Percentiles rank a stretch among this genome's conserved stretches.
Conservation (phyloP, 2,329 filamentous ascomycete species). For the Helminthosporium solani region DNA sequence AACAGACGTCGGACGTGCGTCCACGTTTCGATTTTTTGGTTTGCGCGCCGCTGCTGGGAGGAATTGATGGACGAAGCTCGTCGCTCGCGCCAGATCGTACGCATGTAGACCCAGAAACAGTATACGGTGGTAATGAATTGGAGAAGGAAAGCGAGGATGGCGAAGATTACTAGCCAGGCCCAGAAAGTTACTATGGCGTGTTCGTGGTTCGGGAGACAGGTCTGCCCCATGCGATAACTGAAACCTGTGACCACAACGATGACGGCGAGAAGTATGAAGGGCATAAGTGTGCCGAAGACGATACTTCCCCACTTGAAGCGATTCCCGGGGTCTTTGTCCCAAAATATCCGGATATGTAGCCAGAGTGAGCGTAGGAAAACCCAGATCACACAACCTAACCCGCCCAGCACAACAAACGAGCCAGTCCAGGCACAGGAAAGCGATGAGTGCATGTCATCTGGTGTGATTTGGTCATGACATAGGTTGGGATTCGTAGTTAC, state of each 20-base stretch:
- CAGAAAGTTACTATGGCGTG: slow-evolving; percentile 40
- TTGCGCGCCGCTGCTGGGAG: not conserved
- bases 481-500: slow-evolving; percentile 70
- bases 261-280: slow-evolving; percentile 32
- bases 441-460: slow-evolving; percentile 75
- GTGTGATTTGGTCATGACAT: slow-evolving; percentile 82
- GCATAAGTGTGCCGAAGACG: slow-evolving; percentile 30
- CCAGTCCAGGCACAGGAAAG: slow-evolving; percentile 78
- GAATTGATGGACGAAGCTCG: slow-evolving; percentile 4
- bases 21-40: slow-evolving; percentile 21
- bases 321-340: slow-evolving; percentile 34
- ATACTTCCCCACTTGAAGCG: slow-evolving; percentile 35
- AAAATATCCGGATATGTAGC: slow-evolving; percentile 43
- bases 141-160: slow-evolving; percentile 27
- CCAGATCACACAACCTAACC: slow-evolving; percentile 79
- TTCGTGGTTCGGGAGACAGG: slow-evolving; percentile 38
- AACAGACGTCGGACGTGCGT: slow-evolving; percentile 24
- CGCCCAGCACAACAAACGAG: slow-evolving; percentile 73
- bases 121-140: slow-evolving; percentile 36
- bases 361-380: slow-evolving; percentile 40
- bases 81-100: slow-evolving; percentile 18
- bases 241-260: slow-evolving; percentile 37
- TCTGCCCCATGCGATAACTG: slow-evolving; percentile 42
- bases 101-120: slow-evolving; percentile 37
- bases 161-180: slow-evolving; percentile 40